These are phyloP conservation scores for Rhodosorus marinus DNA, from an alignment of 23 red algal genomes.

Conservation along the genomic window DNA sequence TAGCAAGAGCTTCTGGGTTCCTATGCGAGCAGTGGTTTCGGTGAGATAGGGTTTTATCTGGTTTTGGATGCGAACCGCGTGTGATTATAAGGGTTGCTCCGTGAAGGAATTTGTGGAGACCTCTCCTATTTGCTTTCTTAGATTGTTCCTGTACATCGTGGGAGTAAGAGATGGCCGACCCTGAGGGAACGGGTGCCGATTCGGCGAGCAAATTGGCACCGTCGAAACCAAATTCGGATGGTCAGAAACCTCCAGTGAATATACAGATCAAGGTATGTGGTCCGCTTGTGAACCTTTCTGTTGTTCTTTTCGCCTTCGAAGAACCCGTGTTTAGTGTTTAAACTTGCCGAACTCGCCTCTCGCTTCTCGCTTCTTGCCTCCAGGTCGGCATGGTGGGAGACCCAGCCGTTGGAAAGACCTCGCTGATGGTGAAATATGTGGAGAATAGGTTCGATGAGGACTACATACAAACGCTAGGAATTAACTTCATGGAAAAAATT, in stretches of 20 bases:
- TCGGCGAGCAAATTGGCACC: not conserved
- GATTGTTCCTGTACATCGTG: not conserved
- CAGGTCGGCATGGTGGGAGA: constrained; percentile 85
- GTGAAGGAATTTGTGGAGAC: not conserved
- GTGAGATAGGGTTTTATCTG: too few species aligned
- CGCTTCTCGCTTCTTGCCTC: too few species aligned
- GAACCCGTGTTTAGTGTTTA: too few species aligned
- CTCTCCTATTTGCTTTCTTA: not conserved
- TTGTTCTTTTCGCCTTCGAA: too few species aligned
- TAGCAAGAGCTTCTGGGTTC: too few species aligned
- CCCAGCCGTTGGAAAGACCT: constrained; percentile 69
- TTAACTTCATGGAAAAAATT: constrained; percentile 98
- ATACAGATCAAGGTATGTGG: too few species aligned
- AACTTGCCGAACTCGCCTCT: too few species aligned
- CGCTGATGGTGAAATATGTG: constrained; percentile 73
- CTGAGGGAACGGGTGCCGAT: not conserved
- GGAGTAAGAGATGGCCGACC: not conserved
- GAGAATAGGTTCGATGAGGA: constrained; percentile 88
- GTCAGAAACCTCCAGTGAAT: too few species aligned
- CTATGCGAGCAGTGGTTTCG: too few species aligned
- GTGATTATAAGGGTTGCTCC: not conserved
- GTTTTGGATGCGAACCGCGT: not conserved
- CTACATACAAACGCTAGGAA: constrained; percentile 95
- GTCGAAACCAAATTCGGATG: not conserved
- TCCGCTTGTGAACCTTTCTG: too few species aligned